These are phyloP conservation scores for Coleophoma cylindrospora DNA, from an alignment of 2,329 filamentous ascomycete species.

Conservation along the genomic window DNA sequence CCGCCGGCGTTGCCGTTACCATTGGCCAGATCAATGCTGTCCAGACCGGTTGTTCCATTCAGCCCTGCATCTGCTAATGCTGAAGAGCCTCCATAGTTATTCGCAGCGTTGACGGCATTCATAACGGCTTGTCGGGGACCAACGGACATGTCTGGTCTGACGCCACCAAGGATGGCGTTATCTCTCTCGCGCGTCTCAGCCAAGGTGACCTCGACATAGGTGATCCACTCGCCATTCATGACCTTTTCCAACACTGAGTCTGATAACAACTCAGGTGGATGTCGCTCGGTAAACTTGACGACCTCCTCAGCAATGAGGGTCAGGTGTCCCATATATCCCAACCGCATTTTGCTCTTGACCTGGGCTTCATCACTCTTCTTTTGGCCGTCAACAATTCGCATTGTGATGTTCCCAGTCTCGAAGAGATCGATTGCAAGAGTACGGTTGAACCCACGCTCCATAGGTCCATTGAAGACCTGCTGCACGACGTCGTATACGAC, in stretches of 20 bases:
- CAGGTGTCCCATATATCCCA: constrained; percentile 97
- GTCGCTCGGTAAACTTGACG: constrained; percentile 94
- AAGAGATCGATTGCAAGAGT: constrained; percentile 89
- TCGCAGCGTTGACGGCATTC: constrained; percentile 51
- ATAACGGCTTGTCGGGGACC: constrained; percentile 65
- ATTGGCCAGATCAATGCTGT: constrained; percentile 63
- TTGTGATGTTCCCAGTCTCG: constrained; percentile 82
- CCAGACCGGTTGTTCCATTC: constrained; percentile 48
- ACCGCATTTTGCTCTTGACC: constrained; percentile 75
- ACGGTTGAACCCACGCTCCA: constrained; percentile 93
- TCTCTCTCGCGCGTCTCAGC: constrained; percentile 93
- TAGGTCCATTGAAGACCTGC: constrained; percentile 97
- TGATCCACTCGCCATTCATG: constrained; percentile 85
- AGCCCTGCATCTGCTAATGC: constrained; percentile 78
- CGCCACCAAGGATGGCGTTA: constrained; percentile 95
- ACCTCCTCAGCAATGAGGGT: constrained; percentile 97
- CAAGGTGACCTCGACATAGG: constrained; percentile 89
- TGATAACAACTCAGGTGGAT: constrained; percentile 82
- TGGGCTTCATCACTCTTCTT: constrained; percentile 82
- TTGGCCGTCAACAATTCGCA: constrained; percentile 89
- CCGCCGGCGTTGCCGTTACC: constrained; percentile 61
- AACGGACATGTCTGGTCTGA: constrained; percentile 84
- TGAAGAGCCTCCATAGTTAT: constrained; percentile 54
- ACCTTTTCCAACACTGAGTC: constrained; percentile 82
- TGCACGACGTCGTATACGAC: constrained; percentile 99